Conservation (phyloP, 257 asterid genomes). For the Coffea eugenioides region DNA sequence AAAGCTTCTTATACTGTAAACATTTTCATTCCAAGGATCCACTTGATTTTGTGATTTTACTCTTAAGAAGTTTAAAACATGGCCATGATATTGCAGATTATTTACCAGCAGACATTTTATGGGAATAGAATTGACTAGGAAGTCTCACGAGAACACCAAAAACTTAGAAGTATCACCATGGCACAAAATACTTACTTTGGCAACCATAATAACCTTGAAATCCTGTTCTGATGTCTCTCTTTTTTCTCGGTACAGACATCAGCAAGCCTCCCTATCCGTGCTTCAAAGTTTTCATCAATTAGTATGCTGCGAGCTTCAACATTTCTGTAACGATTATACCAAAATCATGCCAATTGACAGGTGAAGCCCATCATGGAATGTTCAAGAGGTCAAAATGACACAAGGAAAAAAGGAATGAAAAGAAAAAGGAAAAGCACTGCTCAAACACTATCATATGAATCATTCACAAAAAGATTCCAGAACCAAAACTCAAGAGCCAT, state of each 20-base stretch:
- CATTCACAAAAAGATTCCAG: too few relatives aligned
- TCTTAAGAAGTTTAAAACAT: neutral
- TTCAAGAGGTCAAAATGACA: neutral
- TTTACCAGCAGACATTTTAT: too few relatives aligned
- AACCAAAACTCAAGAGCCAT: too few relatives aligned
- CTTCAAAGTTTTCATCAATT: slow-evolving; percentile 5
- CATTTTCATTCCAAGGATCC: neutral
- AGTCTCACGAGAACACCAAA: neutral
- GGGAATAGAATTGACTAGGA: neutral
- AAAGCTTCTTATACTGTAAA: too few relatives aligned
- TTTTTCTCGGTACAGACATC: slow-evolving; percentile 7
- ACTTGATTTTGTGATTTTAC: neutral
- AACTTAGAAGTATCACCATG: too few relatives aligned
- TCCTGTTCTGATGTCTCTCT: neutral
- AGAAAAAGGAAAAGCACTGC: neutral
- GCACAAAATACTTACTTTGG: neutral
- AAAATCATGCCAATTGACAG: neutral
- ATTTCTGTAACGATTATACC: neutral
- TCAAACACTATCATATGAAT: too few relatives aligned
- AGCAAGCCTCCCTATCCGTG: slow-evolving; percentile 6
- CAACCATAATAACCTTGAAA: neutral
- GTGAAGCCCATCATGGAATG: neutral
- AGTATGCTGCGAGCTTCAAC: slow-evolving; percentile 20
- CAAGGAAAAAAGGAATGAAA: too few relatives aligned
- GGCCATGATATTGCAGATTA: neutral